Base-by-base conservation (phyloP, 2,329 filamentous ascomycete genomes). In the Trichoderma harzianum region DNA sequence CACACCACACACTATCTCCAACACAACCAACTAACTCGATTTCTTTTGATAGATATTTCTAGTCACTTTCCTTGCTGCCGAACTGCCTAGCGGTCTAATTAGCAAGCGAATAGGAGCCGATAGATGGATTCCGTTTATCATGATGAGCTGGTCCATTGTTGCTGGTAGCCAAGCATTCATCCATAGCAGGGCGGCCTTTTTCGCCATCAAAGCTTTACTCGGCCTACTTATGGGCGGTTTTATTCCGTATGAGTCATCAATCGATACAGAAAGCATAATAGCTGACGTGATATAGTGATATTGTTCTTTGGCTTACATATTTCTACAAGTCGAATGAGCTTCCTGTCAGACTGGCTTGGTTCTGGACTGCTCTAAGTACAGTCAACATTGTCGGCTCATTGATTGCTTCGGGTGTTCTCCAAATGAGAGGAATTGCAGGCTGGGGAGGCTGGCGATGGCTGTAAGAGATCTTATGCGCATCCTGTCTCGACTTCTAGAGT, bases 201-300 rank as follows among this genome's bases (percentile, higher is more conserved):
- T 79, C 36, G 76, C 77, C 1, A 80, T 78, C 3, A 78, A 78
- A 3, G 76, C 76, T 0, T 74, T 82, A 1, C 78, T 88, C 0
- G 86, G 85, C 5, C 78, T 89, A 2, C 81, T 88, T 66, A 84
- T 87, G 78, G 88, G 88, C 26, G 88, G 88, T 0, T 91, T 91
- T 74, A 90, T 91, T 64, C 88, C 89, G 16, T 82, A 57, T 8
- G 70, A 39, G 12, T 7, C 5, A n/a, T 7, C 16, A 12, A 30
- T n/a, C 16, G 12, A 30, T 18, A 5, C 26, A 34, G 28, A 26
- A 36, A 26, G 21, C 3, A 21, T 18, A 14, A n/a, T 51, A 28
- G 18, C 61, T 71, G 32, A 65, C 55, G 2, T 39, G 5, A 5
- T 18, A 14, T 73, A 77, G 80, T 26, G 78, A 80, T 66, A 75